These are phyloP conservation scores for Desmodesmus armatus DNA, from an alignment of 139 green algal genomes.

Conservation along the genomic window DNA sequence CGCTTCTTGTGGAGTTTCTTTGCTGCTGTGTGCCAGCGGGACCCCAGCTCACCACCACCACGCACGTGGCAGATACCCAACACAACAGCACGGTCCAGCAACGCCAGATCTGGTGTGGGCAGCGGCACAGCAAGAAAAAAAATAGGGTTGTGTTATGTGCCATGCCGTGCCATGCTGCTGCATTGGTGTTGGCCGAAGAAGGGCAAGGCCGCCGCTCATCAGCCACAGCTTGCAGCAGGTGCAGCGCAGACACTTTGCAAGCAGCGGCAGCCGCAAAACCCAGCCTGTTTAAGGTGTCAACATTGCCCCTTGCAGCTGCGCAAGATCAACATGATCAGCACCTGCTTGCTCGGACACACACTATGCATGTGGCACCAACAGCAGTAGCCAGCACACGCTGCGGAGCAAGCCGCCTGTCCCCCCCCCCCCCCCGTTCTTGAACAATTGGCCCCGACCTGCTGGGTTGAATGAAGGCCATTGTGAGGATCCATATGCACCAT, in stretches of 20 bases:
- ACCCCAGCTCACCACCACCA: slow-evolving; percentile 80
- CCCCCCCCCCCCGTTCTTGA: too few relatives aligned
- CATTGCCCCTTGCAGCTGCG: slow-evolving; percentile 63
- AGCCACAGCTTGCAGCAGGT: too few relatives aligned
- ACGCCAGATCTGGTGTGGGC: slow-evolving; percentile 60
- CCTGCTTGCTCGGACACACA: too few relatives aligned
- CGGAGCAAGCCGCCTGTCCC: too few relatives aligned
- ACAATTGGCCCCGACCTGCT: slow-evolving; percentile 12
- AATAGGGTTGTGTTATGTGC: slow-evolving; percentile 51
- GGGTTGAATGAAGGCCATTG: slow-evolving; percentile 55
- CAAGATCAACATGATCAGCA: slow-evolving; percentile 44
- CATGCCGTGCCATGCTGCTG: slow-evolving; percentile 78
- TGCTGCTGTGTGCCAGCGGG: slow-evolving; percentile 71
- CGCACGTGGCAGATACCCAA: slow-evolving; percentile 77
- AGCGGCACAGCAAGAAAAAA: slow-evolving; percentile 66
- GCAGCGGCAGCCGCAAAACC: not conserved
- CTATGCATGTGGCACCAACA: too few relatives aligned
- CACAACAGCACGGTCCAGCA: slow-evolving; percentile 67
- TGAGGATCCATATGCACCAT: slow-evolving; percentile 17
- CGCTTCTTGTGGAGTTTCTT: slow-evolving; percentile 53
- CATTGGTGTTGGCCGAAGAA: not conserved
- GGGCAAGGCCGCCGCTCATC: too few relatives aligned
- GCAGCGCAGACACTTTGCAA: not conserved
- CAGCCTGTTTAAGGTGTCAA: not conserved
- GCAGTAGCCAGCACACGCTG: too few relatives aligned